phyloP scores from a whole-genome alignment of 164 flowering plant species.

The Saururus chinensis region DNA sequence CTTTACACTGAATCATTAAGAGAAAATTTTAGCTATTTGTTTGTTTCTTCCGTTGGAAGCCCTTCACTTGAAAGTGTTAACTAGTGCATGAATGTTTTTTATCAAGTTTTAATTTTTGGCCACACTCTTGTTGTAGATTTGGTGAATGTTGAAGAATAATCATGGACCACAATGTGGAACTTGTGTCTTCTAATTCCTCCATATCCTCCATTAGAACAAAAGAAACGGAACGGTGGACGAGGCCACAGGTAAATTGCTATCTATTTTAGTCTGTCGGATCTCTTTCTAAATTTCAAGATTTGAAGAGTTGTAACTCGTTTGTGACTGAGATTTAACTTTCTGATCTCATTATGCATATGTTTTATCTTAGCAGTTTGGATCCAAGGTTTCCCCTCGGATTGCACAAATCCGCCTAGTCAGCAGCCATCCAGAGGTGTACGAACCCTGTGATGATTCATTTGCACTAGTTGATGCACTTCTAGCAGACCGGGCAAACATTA shows the following conservation, averaged over 20 bases:
- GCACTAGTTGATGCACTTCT: constrained; percentile 88
- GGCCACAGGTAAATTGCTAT: constrained; percentile 4
- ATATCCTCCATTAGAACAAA: constrained; percentile 3
- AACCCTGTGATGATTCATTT: constrained; percentile 95
- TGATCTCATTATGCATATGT: neutral
- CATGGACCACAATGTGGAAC: constrained; percentile 8
- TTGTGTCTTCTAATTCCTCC: neutral
- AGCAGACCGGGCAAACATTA: constrained; percentile 55
- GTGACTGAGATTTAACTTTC: neutral
- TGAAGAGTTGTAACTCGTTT: too few species aligned
- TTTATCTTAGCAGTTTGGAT: constrained; percentile 10
- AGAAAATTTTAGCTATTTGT: too few species aligned
- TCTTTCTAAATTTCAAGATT: too few species aligned
- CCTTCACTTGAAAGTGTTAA: too few species aligned
- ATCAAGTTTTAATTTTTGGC: too few species aligned
- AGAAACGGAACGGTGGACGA: neutral
- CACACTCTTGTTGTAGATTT: neutral
- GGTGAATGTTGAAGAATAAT: neutral
- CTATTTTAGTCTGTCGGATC: too few species aligned
- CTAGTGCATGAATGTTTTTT: too few species aligned
- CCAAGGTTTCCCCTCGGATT: constrained; percentile 28
- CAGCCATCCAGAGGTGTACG: constrained; percentile 84
- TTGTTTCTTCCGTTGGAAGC: too few species aligned
- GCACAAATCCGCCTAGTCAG: constrained; percentile 81
- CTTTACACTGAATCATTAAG: too few species aligned